Evolutionary conservation across 202 grass and related monocot genomes (phyloP).

Genomic region (Panicum hallii): DNA sequence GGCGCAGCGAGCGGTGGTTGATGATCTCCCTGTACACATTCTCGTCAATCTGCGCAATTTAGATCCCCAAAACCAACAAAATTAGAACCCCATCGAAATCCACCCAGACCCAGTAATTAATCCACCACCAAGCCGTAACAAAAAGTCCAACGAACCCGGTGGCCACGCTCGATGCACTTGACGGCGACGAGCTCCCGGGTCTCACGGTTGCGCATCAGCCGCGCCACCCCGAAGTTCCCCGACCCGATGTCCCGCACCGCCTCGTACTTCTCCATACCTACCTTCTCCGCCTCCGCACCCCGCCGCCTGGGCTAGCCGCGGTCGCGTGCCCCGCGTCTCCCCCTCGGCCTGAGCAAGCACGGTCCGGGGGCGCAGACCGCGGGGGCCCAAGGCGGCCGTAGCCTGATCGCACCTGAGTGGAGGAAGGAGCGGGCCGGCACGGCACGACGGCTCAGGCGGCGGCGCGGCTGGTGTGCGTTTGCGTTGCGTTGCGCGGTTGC

Average conservation of each 20-base stretch:
- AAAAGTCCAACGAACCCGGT: conserved; percentile 56
- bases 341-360: conserved; percentile 7
- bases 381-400: background rate
- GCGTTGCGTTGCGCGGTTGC: conserved; percentile 27
- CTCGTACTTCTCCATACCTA: conserved; percentile 91
- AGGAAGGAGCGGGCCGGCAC: conserved; percentile 3
- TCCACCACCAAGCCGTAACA: background rate
- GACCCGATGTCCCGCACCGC: conserved; percentile 93
- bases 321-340: background rate
- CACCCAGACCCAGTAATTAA: conserved; percentile 14
- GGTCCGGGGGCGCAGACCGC: background rate
- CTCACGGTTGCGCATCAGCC: conserved; percentile 88
- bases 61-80: conserved; percentile 42
- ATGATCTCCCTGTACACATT: conserved; percentile 92
- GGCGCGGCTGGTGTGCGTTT: background rate
- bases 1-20: conserved; percentile 84
- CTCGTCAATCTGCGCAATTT: conserved; percentile 71
- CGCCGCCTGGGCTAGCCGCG: background rate
- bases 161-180: conserved; percentile 91
- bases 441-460: background rate
- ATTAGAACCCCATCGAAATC: conserved; percentile 28
- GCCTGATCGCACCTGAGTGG: background rate
- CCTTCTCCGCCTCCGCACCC: background rate
- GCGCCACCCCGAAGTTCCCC: conserved; percentile 94
- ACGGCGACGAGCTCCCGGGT: conserved; percentile 94